Conservation (phyloP, 352 stramenopile genomes). For the Globisporangium sylvaticum region DNA sequence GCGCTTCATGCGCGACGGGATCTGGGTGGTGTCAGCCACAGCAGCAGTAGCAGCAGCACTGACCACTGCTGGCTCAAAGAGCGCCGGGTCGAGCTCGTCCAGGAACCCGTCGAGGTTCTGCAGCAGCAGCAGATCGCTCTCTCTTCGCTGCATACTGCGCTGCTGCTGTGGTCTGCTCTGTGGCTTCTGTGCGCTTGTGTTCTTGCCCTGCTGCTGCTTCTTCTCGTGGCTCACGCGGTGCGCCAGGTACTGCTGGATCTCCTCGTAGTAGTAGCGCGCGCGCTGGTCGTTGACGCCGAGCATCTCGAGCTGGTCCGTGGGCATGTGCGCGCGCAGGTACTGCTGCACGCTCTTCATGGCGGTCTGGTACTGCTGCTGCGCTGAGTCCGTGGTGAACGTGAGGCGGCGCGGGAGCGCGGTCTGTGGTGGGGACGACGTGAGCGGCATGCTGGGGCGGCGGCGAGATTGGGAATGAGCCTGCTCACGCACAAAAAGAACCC, state of each 20-base stretch:
- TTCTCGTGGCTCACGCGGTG: slow-evolving; percentile 24
- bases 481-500: not conserved
- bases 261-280: slow-evolving; percentile 45
- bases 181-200: not conserved
- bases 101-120: slow-evolving; percentile 44
- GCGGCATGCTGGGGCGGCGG: slow-evolving; percentile 9
- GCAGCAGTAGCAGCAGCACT: not conserved
- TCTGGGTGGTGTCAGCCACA: not conserved
- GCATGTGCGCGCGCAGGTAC: slow-evolving; percentile 40
- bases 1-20: slow-evolving; percentile 10
- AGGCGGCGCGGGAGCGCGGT: slow-evolving; percentile 13
- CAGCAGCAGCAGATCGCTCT: not conserved
- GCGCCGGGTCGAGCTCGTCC: slow-evolving; percentile 47
- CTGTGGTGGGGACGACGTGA: not conserved
- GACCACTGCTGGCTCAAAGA: slow-evolving; percentile 21
- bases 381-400: slow-evolving; percentile 15
- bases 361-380: slow-evolving; percentile 30
- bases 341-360: slow-evolving; percentile 54
- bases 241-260: slow-evolving; percentile 56
- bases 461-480: slow-evolving; percentile 8
- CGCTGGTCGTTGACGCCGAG: slow-evolving; percentile 50
- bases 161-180: not conserved
- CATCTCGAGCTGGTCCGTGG: slow-evolving; percentile 29
- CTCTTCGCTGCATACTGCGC: not conserved
- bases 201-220: not conserved